Evolutionary conservation across 148 eudicot genomes (phyloP).

Genomic region (Amaranthus hypochondriacus): DNA sequence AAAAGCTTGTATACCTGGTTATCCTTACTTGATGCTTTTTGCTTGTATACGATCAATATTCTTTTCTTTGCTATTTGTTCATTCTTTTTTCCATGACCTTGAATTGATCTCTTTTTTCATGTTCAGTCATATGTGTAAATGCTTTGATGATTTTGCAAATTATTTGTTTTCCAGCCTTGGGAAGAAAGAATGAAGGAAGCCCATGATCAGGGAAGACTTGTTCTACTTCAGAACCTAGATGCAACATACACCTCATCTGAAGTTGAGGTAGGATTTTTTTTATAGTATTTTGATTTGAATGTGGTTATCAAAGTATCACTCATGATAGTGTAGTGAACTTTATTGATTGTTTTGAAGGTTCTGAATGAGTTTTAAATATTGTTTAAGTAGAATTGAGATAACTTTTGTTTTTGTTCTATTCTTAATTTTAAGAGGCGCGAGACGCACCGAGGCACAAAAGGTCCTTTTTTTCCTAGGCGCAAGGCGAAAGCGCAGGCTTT

Average conservation of each 20-base stretch:
- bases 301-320: not conserved
- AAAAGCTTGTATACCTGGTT: too few species aligned
- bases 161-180: conserved; percentile 47
- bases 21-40: too few species aligned
- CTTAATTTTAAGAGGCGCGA: too few species aligned
- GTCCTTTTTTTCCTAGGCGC: too few species aligned
- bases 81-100: not conserved
- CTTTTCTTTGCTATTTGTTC: not conserved
- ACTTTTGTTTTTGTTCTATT: not conserved
- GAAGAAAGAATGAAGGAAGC: conserved; percentile 56
- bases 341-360: not conserved
- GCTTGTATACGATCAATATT: too few species aligned
- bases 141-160: not conserved
- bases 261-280: conserved; percentile 51
- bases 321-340: not conserved
- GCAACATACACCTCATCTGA: conserved; percentile 57
- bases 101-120: not conserved
- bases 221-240: conserved; percentile 68
- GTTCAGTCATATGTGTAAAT: too few species aligned
- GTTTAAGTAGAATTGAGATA: not conserved
- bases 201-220: conserved; percentile 44
- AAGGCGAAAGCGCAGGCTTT: too few species aligned
- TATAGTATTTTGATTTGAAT: not conserved
- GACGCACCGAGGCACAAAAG: too few species aligned
- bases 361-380: not conserved